These are phyloP conservation scores for Colletotrichum gigasporum DNA, from an alignment of 2,329 filamentous ascomycete species.

Conservation along the genomic window DNA sequence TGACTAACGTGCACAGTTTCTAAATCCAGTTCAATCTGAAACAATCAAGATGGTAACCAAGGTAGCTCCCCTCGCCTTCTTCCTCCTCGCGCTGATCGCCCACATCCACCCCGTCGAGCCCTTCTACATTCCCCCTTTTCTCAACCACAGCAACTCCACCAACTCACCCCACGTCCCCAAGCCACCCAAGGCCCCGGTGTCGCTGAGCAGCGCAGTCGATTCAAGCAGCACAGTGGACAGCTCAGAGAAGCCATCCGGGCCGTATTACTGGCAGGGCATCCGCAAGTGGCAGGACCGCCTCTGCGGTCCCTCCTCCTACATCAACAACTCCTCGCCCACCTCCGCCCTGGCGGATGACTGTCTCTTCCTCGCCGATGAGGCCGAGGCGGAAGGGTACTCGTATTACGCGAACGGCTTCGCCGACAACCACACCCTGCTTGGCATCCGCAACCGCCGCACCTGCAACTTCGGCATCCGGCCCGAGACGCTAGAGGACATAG, in stretches of 20 bases:
- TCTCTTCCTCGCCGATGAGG: conserved; percentile 3
- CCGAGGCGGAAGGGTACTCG: neutral
- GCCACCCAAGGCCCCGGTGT: neutral
- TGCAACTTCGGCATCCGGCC: conserved; percentile 20
- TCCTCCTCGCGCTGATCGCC: neutral
- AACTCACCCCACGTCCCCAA: neutral
- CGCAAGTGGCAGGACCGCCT: neutral
- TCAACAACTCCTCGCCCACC: neutral
- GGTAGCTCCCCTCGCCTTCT: neutral
- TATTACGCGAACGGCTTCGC: neutral
- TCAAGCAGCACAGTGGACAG: neutral
- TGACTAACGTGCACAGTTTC: conserved; percentile 11
- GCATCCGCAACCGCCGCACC: neutral
- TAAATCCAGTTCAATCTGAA: neutral
- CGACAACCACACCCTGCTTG: conserved; percentile 14
- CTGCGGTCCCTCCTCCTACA: conserved; percentile 12
- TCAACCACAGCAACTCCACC: neutral
- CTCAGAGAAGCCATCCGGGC: neutral
- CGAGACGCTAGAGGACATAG: neutral
- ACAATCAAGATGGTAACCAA: conserved; percentile 11
- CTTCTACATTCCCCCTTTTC: neutral
- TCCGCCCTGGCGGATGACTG: conserved; percentile 1
- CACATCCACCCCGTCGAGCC: neutral
- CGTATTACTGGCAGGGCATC: neutral
- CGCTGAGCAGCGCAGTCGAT: neutral